A percentile compares a stretch with the other conserved stretches of the same genome.
Conservation (phyloP, 2,329 filamentous ascomycete species). For the Colletotrichum sp. region DNA sequence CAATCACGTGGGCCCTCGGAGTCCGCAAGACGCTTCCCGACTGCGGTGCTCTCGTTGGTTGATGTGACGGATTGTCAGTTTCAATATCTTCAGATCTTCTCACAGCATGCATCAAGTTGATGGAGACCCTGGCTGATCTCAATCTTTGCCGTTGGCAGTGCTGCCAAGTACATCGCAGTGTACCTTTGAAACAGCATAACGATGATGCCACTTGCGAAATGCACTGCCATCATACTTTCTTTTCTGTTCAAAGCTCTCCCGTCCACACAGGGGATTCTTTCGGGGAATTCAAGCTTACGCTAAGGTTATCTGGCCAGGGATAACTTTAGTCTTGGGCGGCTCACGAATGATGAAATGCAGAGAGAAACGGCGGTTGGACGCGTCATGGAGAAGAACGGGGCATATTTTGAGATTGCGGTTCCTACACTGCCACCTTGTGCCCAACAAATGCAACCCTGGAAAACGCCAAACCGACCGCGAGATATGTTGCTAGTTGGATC, state of each 20-base stretch:
- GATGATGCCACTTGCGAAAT: neutral
- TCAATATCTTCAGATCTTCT: neutral
- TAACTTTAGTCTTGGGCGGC: neutral
- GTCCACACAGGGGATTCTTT: neutral
- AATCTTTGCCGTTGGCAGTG: neutral
- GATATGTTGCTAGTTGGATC: neutral
- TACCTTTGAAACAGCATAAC: neutral
- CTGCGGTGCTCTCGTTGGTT: neutral
- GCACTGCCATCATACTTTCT: neutral
- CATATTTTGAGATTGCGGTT: constrained; percentile 8
- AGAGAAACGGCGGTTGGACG: neutral
- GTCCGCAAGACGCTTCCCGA: neutral
- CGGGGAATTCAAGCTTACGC: neutral
- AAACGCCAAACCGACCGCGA: neutral
- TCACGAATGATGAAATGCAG: neutral
- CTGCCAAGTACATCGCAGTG: neutral
- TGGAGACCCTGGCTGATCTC: constrained; percentile 5
- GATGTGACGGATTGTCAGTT: neutral
- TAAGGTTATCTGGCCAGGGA: neutral
- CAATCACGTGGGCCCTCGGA: neutral
- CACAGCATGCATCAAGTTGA: neutral
- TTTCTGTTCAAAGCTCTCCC: neutral
- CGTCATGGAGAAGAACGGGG: constrained; percentile 7
- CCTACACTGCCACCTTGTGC: constrained; percentile 5
- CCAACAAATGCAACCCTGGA: constrained; percentile 8